A percentile compares a stretch with the other conserved stretches of the same genome.
These are phyloP conservation scores for Cymodocea nodosa DNA, from an alignment of 116 monocot species.

Conservation along the genomic window DNA sequence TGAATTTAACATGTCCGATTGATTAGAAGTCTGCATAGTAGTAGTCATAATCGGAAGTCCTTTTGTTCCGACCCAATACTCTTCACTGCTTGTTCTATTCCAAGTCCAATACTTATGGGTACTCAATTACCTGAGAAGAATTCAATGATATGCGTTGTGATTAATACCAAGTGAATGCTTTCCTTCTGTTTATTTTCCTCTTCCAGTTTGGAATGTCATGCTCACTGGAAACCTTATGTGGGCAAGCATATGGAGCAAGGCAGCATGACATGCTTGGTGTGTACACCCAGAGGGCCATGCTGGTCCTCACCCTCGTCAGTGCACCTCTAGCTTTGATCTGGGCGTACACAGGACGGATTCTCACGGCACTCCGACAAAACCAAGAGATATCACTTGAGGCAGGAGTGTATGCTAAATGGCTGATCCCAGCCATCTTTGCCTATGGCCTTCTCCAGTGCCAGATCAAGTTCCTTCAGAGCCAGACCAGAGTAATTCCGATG, in stretches of 20 bases:
- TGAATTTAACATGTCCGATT: too few species aligned
- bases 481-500: constrained; percentile 43
- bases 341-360: constrained; percentile 33
- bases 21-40: too few species aligned
- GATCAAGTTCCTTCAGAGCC: constrained; percentile 39
- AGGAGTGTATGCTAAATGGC: constrained; percentile 38
- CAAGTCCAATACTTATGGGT: neutral
- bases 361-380: constrained; percentile 30
- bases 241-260: constrained; percentile 57
- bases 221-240: constrained; percentile 59
- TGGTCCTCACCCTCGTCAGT: constrained; percentile 26
- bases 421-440: constrained; percentile 49
- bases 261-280: constrained; percentile 45
- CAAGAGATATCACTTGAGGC: constrained; percentile 35
- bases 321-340: constrained; percentile 31
- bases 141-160: neutral
- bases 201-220: constrained; percentile 43
- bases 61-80: too few species aligned
- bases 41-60: too few species aligned
- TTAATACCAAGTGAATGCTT: neutral
- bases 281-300: constrained; percentile 55
- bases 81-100: too few species aligned
- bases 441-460: constrained; percentile 43
- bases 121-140: neutral
- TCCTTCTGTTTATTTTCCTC: neutral